Percentiles rank a stretch among this genome's conserved stretches.
phyloP scores from a whole-genome alignment of 257 asterid species.

The Solanum megistacrolobum region DNA sequence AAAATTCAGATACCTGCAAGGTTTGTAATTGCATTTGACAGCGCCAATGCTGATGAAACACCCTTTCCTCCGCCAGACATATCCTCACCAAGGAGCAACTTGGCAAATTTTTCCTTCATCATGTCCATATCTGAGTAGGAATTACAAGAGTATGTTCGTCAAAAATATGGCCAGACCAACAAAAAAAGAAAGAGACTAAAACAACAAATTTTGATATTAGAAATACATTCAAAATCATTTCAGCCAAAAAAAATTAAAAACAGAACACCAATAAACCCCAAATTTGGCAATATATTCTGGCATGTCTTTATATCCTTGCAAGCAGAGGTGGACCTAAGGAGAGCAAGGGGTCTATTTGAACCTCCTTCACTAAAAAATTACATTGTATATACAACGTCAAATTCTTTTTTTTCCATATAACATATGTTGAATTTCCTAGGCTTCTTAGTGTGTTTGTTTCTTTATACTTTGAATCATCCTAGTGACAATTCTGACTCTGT shows the following conservation, averaged over 20 bases:
- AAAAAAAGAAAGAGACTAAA: not conserved
- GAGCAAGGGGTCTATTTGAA: not conserved
- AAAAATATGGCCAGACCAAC: not conserved
- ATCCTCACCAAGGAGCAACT: constrained; percentile 88
- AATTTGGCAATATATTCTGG: not conserved
- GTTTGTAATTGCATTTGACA: constrained; percentile 90
- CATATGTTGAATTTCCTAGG: not conserved
- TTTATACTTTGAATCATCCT: not conserved
- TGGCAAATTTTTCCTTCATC: constrained; percentile 86
- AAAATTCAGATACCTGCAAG: constrained; percentile 51
- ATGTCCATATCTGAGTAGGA: constrained; percentile 38
- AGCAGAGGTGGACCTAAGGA: not conserved
- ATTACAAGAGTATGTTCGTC: not conserved
- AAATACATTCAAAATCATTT: not conserved
- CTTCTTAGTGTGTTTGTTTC: not conserved
- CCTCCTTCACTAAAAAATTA: not conserved
- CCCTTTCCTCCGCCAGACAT: constrained; percentile 99
- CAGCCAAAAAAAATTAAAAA: not conserved
- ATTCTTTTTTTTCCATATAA: not conserved
- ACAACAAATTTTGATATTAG: not conserved
- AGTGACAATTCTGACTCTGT: not conserved
- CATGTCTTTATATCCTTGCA: not conserved
- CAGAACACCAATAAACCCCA: not conserved
- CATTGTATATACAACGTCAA: not conserved
- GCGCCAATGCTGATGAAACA: constrained; percentile 83